phyloP scores from a whole-genome alignment of 2,329 filamentous ascomycete species.

The Exophiala sp. region DNA sequence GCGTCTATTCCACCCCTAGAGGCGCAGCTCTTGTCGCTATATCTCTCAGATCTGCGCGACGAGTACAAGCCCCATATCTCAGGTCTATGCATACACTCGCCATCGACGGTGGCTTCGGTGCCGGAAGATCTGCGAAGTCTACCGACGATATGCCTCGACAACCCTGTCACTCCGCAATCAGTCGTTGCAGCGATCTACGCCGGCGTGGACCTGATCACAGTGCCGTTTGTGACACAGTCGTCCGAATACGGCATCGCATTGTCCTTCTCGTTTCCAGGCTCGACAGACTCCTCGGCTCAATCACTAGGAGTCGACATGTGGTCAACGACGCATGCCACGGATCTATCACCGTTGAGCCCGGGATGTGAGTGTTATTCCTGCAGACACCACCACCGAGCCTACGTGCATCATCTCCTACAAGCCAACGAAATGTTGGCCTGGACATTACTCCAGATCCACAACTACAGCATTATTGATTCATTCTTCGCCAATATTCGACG shows the following conservation, averaged over 20 bases:
- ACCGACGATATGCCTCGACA: slow-evolving; percentile 68
- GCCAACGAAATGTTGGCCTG: slow-evolving; percentile 97
- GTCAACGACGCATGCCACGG: slow-evolving; percentile 54
- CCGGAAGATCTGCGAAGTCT: slow-evolving; percentile 55
- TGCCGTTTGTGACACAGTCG: slow-evolving; percentile 66
- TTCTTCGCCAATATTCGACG: slow-evolving; percentile 69
- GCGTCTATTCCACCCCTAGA: slow-evolving; percentile 67
- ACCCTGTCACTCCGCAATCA: slow-evolving; percentile 65
- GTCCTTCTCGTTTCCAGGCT: slow-evolving; percentile 64
- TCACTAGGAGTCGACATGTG: slow-evolving; percentile 73
- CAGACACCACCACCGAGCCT: slow-evolving; percentile 75
- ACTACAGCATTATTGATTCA: slow-evolving; percentile 59
- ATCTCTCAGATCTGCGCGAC: slow-evolving; percentile 67
- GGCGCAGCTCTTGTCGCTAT: slow-evolving; percentile 69
- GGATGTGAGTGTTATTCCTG: slow-evolving; percentile 79
- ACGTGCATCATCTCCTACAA: slow-evolving; percentile 75
- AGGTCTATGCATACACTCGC: slow-evolving; percentile 72
- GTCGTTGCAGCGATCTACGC: slow-evolving; percentile 68
- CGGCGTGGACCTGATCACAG: slow-evolving; percentile 72
- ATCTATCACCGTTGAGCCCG: slow-evolving; percentile 56
- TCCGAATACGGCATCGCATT: slow-evolving; percentile 85
- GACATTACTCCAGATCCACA: slow-evolving; percentile 88
- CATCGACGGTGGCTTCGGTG: slow-evolving; percentile 62
- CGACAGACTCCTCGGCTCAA: slow-evolving; percentile 27
- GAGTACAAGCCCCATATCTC: slow-evolving; percentile 54